Base-by-base conservation (phyloP, 805 yeast genomes). In the Maudiozyma saulgeensis region DNA sequence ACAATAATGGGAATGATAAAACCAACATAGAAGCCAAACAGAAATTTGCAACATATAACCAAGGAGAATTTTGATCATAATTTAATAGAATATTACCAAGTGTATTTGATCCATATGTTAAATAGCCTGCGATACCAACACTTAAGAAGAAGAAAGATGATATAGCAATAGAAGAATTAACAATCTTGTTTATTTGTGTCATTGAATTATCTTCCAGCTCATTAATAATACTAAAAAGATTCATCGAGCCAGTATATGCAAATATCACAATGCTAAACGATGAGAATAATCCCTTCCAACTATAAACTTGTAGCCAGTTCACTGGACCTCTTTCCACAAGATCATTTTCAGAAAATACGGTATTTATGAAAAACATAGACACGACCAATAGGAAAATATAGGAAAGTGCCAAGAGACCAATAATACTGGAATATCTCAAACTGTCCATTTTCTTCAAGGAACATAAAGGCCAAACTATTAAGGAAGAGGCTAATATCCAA, bases 191-290 rank as follows among this genome's bases (percentile, higher is more conserved):
- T 2, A 79, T 68, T 50, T 80, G 79, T 23, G 72, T 59, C 51
- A 81, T 67, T 3, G 77, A 67, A 44, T 78, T 76, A 54, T 79
- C 75, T 40, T 76, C 67, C 53, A 84, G 69, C 64, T 86, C 95
- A 59, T 83, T 81, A 58, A 82, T 77, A 47, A 86, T 83, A 9
- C 88, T 81, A 62, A 82, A 84, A 73, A 85, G 79, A 65, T 84
- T 86, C 68, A 86, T 91, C 51, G 84, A 84, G 46, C 93, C 88
- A 0, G 91, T 84, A 64, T 77, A 86, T 1, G 95, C 93, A 66
- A 86, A 82, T 13, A 86, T 82, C 37, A 85, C 76, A 49, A 86
- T 82, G 25, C 87, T 84, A 58, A 86, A 81, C 7, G 88, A 79
- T 23, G 84, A 74, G 50, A 83, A 67, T 7, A 78, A 61, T 1